Base-by-base conservation (phyloP, 2,329 filamentous ascomycete species). In the Neofusicoccum sp. region DNA sequence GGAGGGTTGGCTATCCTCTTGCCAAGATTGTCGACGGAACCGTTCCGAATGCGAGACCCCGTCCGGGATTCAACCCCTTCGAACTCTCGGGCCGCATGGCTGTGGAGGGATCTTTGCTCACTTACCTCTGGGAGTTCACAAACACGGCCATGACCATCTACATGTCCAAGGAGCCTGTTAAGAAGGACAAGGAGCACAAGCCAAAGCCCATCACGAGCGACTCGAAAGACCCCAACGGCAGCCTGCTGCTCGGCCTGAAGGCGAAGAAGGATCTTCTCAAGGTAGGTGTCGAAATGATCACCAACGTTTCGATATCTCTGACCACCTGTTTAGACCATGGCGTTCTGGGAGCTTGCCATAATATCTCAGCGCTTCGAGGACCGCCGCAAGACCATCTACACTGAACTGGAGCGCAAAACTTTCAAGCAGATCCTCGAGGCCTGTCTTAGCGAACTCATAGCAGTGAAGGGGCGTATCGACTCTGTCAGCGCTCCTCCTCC, bases 201-300 rank as follows among this genome's bases (percentile, higher is more conserved):
- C 39, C 36, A 5, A 85, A 89, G 70, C 93, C 93, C 3, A 84
- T 98, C 62, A 97, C 92, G 0, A 85, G 85, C 16, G 91, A 94
- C 68, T 91, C 92, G 14, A 95, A 91, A 72, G 93, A 97, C 75
- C 92, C 94, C 0, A 98, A 97, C 71, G 93, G 92, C 39, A 97
- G 91, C 73, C 81, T 98, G 33, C 76, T 98, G 54, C 92, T 88
- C 63, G 94, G 94, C 0, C 76, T 98, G 49, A 93, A 89, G 73
- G 89, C 89, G 67, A 95, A 93, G 78, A 95, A 94, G 75, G 83
- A 91, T 7, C 82, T 91, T 8, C 87, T 91, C 65, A 88, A 86
- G 77, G 89, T 90, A 78, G 70, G 81, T 64, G 22, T 31, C 9
- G n/a, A 11, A 6, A 1, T 36, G 14, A 36, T 39, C 16, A 4